Evolutionary conservation across 78 protist species (phyloP).

Genomic region (Acrasis kona): DNA sequence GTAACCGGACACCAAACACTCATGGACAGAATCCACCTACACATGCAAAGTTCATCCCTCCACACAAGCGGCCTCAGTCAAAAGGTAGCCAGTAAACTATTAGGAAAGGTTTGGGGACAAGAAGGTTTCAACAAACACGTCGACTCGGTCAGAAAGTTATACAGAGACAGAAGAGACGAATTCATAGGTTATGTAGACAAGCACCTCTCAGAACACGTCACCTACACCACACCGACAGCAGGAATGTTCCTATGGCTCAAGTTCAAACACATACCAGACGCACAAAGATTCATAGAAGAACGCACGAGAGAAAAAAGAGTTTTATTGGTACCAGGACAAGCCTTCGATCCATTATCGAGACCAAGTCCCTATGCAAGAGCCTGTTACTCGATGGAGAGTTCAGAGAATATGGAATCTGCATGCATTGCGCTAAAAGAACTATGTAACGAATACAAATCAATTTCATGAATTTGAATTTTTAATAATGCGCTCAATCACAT

Average conservation of each 20-base stretch:
- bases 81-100: slow-evolving; percentile 3
- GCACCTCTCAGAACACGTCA: slow-evolving; percentile 53
- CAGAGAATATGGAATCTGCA: too few relatives aligned
- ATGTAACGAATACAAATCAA: too few relatives aligned
- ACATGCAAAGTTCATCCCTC: slow-evolving; percentile 9
- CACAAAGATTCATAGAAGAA: slow-evolving; percentile 28
- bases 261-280: slow-evolving; percentile 35
- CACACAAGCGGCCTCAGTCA: slow-evolving; percentile 12
- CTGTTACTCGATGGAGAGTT: slow-evolving; percentile 14
- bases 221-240: slow-evolving; percentile 29
- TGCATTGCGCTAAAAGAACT: too few relatives aligned
- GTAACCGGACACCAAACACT: neutral
- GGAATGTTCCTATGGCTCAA: slow-evolving; percentile 79
- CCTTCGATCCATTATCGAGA: slow-evolving; percentile 18
- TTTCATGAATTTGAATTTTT: too few relatives aligned
- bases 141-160: slow-evolving; percentile 1
- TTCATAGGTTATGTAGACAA: slow-evolving; percentile 4
- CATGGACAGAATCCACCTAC: neutral
- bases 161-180: slow-evolving; percentile 3
- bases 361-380: slow-evolving; percentile 5
- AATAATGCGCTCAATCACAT: too few relatives aligned
- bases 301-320: slow-evolving; percentile 54
- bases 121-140: slow-evolving; percentile 26
- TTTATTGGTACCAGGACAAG: slow-evolving; percentile 52
- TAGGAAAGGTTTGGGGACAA: slow-evolving; percentile 22